These are phyloP conservation scores for Hypoxylon rickii DNA, from an alignment of 495 filamentous ascomycete genomes.

Conservation along the genomic window DNA sequence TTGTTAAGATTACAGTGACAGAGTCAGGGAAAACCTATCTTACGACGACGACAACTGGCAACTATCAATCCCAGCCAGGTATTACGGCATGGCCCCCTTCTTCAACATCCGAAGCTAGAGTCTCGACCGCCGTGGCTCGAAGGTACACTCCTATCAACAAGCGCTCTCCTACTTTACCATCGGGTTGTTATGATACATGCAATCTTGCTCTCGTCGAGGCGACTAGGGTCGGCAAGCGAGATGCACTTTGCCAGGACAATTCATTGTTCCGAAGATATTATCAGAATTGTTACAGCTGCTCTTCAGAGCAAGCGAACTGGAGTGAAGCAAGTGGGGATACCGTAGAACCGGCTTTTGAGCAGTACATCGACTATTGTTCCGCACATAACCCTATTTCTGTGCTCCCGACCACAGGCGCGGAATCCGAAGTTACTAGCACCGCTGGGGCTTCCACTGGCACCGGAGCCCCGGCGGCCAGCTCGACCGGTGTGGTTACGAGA, in stretches of 20 bases:
- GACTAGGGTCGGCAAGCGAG: slow-evolving; percentile 50
- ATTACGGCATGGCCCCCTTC: slow-evolving; percentile 44
- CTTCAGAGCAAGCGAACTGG: slow-evolving; percentile 20
- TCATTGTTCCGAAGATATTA: slow-evolving; percentile 47
- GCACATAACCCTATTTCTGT: not conserved
- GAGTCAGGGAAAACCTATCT: slow-evolving; percentile 24
- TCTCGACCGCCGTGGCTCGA: slow-evolving; percentile 12
- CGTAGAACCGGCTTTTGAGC: slow-evolving; percentile 22
- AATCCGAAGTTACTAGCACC: slow-evolving; percentile 22
- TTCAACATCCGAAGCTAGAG: slow-evolving; percentile 14
- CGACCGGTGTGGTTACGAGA: slow-evolving; percentile 22
- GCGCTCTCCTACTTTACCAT: slow-evolving; percentile 45
- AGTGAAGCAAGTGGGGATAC: slow-evolving; percentile 30
- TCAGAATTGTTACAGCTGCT: slow-evolving; percentile 49
- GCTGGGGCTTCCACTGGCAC: slow-evolving; percentile 20
- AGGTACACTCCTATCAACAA: slow-evolving; percentile 31
- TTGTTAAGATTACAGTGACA: slow-evolving; percentile 11
- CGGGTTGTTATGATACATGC: slow-evolving; percentile 59
- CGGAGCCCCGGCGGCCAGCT: slow-evolving; percentile 34
- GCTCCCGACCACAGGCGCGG: slow-evolving; percentile 13
- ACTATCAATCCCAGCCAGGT: slow-evolving; percentile 51
- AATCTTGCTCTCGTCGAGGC: slow-evolving; percentile 55
- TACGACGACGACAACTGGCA: slow-evolving; percentile 48
- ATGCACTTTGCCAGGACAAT: slow-evolving; percentile 47
- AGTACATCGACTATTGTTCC: slow-evolving; percentile 44